Base-by-base conservation (phyloP, 2,329 filamentous ascomycete genomes). In the Fusarium bulbicola region DNA sequence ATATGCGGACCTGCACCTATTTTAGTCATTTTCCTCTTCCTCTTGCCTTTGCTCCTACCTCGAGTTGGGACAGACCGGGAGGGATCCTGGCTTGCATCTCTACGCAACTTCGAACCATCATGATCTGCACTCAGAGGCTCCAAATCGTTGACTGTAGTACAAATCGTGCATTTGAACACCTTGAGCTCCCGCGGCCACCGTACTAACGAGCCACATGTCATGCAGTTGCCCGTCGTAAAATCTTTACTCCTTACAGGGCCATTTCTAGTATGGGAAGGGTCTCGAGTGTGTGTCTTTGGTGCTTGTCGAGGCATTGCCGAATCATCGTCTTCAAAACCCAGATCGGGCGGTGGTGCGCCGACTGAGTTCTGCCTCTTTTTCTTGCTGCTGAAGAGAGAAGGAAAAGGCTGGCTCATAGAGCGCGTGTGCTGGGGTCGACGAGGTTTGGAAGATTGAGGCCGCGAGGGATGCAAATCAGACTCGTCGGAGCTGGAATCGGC, bases 111-210 rank as follows among this genome's bases (percentile, higher is more conserved):
- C 11, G 68, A 68, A n/a, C 70, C 68, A 47, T 69, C 65, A 47
- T 63, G 68, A 37, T 76, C 75, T 34, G 61, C 61, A 10, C 70
- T 67, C 42, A 70, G 66, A 18, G 80, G 77, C 37, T 79, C 79
- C 59, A 97, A 81, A 79, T 97, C 94, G 79, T 97, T 97, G 79
- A 97, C 91, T 24, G 93, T 96, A 77, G 93, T 84, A 81, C 95
- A 97, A 61, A 93, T 92, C 46, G 93, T 92, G 81, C 95, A 97
- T 75, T 94, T 89, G 81, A 96, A 97, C 42, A 92, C 89, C 40
- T 88, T 88, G 69, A 95, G 83, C 59, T 92, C 89, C 70, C 87
- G 89, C 5, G 94, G 94, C 92, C 94, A 97, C 63, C 92, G 88
- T 73, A 97, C 92, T 63, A 91, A 89, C 61, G 92, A 92, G 76